Base-by-base conservation (phyloP, 1,284 basidiomycete genomes). In the Cystobasidium pallidum region DNA sequence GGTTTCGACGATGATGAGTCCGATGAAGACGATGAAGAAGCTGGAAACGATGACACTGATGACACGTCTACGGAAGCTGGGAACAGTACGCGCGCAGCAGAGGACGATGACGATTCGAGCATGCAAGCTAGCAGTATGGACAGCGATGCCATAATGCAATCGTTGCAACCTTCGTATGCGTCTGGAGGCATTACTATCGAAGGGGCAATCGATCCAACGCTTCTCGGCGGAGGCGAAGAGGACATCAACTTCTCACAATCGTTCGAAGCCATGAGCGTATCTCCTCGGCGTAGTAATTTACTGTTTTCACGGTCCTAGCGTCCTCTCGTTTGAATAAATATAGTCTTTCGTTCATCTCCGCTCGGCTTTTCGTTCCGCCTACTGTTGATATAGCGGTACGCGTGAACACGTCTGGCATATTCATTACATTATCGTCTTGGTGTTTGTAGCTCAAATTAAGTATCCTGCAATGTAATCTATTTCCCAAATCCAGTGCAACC, bases 1-100 rank as follows among this genome's bases (percentile, higher is more conserved):
- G 75, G 70, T 47, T 72, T 73, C n/a, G 80, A 79, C 36, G 84
- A 86, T 58, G 84, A 85, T 3, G 82, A 75, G 1, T 75, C 71
- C 6, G 75, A 77, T 32, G 75, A 73, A 26, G 75, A 74, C 10
- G 73, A 76, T 11, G 77, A 78, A n/a, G 80, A 82, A 19, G 79
- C 79, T 26, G 80, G 63, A n/a, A 74, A 74, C 11, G 66, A 57
- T 19, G 73, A 62, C 10, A 52, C 49, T 13, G 70, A 73, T 67
- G 61, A 59, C 24, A 61, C 39, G 0, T 70, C 67, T 11, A 51
- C 67, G 8, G 67, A 57, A 30, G 66, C 45, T 13, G 73, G 66
- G 11, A 66, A 49, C 26, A 73, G 75, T 30, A 65, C 71, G 10
- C 49, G 24, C 26, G 73, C 81, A 28, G 78, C 75, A 24, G 76